These are phyloP conservation scores for Acer campestre DNA, from an alignment of 345 rosid species.

Conservation along the genomic window DNA sequence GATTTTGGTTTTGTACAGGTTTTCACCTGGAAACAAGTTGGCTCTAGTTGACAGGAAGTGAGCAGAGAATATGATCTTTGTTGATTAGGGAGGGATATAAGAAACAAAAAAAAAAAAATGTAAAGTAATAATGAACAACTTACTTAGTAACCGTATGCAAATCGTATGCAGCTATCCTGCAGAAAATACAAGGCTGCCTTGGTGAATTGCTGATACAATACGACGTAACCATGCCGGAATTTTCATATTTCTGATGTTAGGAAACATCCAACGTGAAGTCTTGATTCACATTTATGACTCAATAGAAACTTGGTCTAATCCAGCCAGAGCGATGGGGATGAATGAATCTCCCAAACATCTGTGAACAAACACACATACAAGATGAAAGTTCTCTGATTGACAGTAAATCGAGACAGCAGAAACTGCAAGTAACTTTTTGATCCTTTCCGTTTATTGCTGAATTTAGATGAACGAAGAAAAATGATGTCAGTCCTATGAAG, in stretches of 20 bases:
- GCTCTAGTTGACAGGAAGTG: background rate
- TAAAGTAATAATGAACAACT: background rate
- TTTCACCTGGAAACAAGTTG: background rate
- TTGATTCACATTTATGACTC: background rate
- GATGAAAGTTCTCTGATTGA: background rate
- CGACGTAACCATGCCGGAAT: background rate
- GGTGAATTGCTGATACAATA: background rate
- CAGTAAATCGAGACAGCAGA: background rate
- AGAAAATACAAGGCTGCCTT: background rate
- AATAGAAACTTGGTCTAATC: background rate
- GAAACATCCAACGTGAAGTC: background rate
- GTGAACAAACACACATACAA: background rate
- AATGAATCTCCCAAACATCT: conserved; percentile 16
- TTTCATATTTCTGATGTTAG: background rate
- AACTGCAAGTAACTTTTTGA: background rate
- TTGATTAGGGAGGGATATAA: background rate
- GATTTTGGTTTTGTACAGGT: background rate
- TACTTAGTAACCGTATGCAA: background rate
- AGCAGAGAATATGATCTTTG: background rate
- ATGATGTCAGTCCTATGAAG: background rate
- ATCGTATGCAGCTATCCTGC: no score
- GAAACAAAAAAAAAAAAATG: background rate
- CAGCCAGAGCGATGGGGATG: conserved; percentile 4
- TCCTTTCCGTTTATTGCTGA: background rate
- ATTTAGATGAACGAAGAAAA: background rate